Base-by-base conservation (phyloP, 495 filamentous ascomycete genomes). In the Emericellopsis terricola region DNA sequence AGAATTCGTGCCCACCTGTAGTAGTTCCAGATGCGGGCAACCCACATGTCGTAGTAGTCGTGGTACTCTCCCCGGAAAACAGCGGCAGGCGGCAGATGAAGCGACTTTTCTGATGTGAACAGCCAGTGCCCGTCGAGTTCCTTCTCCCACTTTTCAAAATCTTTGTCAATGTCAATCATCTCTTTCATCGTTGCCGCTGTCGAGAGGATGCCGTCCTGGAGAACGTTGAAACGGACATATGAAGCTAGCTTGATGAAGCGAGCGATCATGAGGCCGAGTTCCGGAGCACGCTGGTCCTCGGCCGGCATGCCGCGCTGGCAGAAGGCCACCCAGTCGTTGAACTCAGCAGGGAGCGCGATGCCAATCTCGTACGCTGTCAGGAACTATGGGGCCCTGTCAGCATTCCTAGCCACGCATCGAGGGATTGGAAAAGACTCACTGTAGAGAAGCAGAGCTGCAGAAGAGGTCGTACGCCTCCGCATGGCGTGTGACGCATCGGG, bases 1-100 rank as follows among this genome's bases (percentile, higher is more conserved):
- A 75, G 44, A 28, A 76, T 67, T 18, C 69, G 66, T 2, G 68
- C 59, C 48, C 65, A 68, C 19, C 76, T 70, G 41, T 72, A 76
- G 34, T 73, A 62, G 36, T 75, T 79, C 67, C 68, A 75, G 17
- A 67, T 55, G 15, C 65, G 56, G 11, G 61, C 61, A 18, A 62
- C 52, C 68, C 69, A 76, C 27, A 69, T 57, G 33, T 65, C 62
- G 3, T 44, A 44, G 43, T 79, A 80, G 11, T 62, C 45, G 42
- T 79, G 71, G 43, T 74, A 79, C 37, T 60, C 55, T 20, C 66
- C 60, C 28, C 66, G 61, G 40, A 71, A 74, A 26, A 68, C 52
- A 15, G 49, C 54, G 3, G 52, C 43, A 2, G 55, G 38, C 1
- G 59, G 57, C 24, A 56, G 53, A 27, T 49, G 33, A 1, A 37